Base-by-base conservation (phyloP, 2,329 filamentous ascomycete species). In the Cryphonectria naterciae region DNA sequence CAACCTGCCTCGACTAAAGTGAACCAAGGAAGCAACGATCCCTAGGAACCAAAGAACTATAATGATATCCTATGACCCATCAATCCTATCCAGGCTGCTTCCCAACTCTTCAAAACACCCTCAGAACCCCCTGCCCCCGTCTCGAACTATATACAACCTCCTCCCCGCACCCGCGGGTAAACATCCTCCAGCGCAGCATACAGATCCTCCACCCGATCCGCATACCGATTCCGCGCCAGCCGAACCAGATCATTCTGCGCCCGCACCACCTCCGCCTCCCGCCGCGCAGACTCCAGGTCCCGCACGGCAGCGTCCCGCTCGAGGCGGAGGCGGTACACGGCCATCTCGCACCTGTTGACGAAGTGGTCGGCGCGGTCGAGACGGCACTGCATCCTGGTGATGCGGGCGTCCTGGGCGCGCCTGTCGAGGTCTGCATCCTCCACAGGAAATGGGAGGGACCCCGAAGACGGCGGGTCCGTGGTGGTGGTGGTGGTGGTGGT, bases 341-440 rank as follows among this genome's bases (percentile, higher is more conserved):
- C 86, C 67, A 90, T 89, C 66, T 92, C 88, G 49, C 86, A 84
- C n/a, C 88, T 84, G 72, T 86, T 88, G 35, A 87, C 82, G 76
- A 91, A 91, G 61, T 87, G 87, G 68, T 89, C 88, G 4, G 60
- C 22, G 22, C 35, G 19, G 41, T 64, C 61, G 25, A 93, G 81
- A 22, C 87, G 88, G 10, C 85, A 82, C 75, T 91, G 87, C 52
- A 92, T 81, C 28, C 88, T 84, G 63, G 87, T 84, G 60, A 92
- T 82, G 89, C 88, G 82, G 68, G 83, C 85, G 77, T 88, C 90
- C 73, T 92, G 86, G 0, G 80, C 78, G 46, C 85, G 83, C 70
- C 84, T 80, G 63, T 83, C 81, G 46, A 82, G 79, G 28, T 32
- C 54, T 19, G 54, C 54, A 4, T 81, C 82, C 19, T 49, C 43